These are phyloP conservation scores for Scortechinia acanthostroma DNA, from an alignment of 2,329 filamentous ascomycete genomes.

Conservation along the genomic window DNA sequence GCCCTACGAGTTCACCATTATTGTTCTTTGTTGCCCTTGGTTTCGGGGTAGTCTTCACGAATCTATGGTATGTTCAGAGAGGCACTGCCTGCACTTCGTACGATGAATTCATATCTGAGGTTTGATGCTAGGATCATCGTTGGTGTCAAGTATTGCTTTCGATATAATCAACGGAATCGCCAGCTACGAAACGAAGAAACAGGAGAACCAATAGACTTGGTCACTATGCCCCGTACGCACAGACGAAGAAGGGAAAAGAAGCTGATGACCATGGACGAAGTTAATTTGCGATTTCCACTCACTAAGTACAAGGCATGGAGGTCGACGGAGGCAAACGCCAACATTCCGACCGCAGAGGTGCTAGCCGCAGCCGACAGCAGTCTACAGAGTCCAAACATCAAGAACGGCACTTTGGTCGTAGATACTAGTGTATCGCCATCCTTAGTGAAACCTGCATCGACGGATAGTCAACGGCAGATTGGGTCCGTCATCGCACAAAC, in stretches of 20 bases:
- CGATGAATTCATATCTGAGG: conserved; percentile 6
- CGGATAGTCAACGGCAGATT: background rate
- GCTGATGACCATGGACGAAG: conserved; percentile 73
- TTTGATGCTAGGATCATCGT: conserved; percentile 61
- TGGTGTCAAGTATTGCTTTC: conserved; percentile 73
- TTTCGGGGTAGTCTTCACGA: conserved; percentile 73
- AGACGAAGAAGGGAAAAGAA: conserved; percentile 68
- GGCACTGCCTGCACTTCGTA: background rate
- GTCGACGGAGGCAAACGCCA: conserved; percentile 54
- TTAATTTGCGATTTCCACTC: conserved; percentile 67
- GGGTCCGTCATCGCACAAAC: too few species aligned
- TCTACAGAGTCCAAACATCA: conserved; percentile 49
- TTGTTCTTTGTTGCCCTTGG: conserved; percentile 72
- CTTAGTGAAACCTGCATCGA: background rate
- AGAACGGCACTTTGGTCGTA: conserved; percentile 43
- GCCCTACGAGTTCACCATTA: conserved; percentile 55
- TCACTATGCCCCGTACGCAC: conserved; percentile 56
- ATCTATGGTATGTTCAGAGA: conserved; percentile 60
- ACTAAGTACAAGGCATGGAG: conserved; percentile 71
- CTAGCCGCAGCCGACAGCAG: conserved; percentile 53
- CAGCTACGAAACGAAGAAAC: conserved; percentile 53
- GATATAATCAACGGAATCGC: conserved; percentile 69
- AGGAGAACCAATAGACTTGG: conserved; percentile 61
- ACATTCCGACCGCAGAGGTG: conserved; percentile 49
- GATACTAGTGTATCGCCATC: background rate